Conservation (phyloP, 1,284 basidiomycete genomes). For the Ceratobasidium sp. region DNA sequence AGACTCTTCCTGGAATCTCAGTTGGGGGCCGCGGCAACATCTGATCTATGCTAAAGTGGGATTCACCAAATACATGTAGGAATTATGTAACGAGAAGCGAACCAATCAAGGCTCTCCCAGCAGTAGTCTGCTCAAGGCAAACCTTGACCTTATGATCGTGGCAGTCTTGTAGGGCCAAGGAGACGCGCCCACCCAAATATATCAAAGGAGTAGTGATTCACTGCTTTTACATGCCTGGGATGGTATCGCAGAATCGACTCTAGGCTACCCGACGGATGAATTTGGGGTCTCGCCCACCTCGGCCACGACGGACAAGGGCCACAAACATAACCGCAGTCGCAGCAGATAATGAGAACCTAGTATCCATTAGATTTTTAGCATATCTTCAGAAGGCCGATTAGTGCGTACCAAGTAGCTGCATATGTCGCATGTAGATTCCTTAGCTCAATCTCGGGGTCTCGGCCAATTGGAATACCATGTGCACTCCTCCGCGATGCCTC, state of each 20-base stretch:
- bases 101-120: too few relatives aligned
- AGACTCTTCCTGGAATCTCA: constrained; percentile 2
- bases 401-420: constrained; percentile 85
- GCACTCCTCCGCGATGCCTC: constrained; percentile 68
- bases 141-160: too few relatives aligned
- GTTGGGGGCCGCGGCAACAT: constrained; percentile 27
- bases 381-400: not conserved
- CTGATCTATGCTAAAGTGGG: not conserved
- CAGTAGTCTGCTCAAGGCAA: too few relatives aligned
- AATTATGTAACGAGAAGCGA: not conserved
- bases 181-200: not conserved
- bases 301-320: constrained; percentile 48
- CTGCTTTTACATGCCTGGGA: constrained; percentile 12
- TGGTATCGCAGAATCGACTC: not conserved
- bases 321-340: constrained; percentile 54
- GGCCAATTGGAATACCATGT: constrained; percentile 85
- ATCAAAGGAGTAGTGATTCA: constrained; percentile 22
- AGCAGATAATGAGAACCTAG: constrained; percentile 54
- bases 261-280: constrained; percentile 34
- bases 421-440: constrained; percentile 96
- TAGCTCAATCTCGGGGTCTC: constrained; percentile 83
- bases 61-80: too few relatives aligned
- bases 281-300: constrained; percentile 38
- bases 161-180: too few relatives aligned
- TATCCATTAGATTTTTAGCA: constrained; percentile 1